Evolutionary conservation across 345 rosid genomes (phyloP).

Genomic region (Populus euphratica): DNA sequence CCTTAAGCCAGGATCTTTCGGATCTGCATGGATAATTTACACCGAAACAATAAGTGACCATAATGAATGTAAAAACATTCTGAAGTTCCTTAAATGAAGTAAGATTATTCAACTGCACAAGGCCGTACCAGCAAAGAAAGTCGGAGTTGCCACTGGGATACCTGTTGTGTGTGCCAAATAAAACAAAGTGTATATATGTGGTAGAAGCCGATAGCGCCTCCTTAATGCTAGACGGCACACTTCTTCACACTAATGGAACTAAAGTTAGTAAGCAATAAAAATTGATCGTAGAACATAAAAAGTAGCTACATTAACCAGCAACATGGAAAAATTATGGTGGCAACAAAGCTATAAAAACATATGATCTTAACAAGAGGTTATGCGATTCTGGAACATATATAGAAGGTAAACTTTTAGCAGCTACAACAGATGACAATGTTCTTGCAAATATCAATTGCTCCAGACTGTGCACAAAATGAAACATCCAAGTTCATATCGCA

Average conservation of each 20-base stretch:
- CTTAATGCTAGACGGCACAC: slow-evolving; percentile 82
- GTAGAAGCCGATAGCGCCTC: slow-evolving; percentile 83
- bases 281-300: not conserved
- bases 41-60: not conserved
- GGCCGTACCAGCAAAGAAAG: slow-evolving; percentile 72
- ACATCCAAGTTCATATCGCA: not conserved
- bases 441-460: not conserved
- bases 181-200: slow-evolving; percentile 79
- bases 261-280: slow-evolving; percentile 4
- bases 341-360: not conserved
- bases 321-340: not conserved
- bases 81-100: slow-evolving; percentile 3
- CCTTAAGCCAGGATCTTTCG: slow-evolving; percentile 66
- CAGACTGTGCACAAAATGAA: not conserved
- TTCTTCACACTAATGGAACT: slow-evolving; percentile 68
- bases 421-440: no score
- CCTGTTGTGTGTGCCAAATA: slow-evolving; percentile 79
- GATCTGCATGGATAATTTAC: slow-evolving; percentile 44
- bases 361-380: no score
- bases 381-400: no score
- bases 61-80: not conserved
- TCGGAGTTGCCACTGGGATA: slow-evolving; percentile 71
- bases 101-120: slow-evolving; percentile 11
- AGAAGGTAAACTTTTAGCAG: no score
- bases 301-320: not conserved